These are phyloP conservation scores for Aciculoconidium aculeatum DNA, from an alignment of 805 yeast species.

Conservation along the genomic window DNA sequence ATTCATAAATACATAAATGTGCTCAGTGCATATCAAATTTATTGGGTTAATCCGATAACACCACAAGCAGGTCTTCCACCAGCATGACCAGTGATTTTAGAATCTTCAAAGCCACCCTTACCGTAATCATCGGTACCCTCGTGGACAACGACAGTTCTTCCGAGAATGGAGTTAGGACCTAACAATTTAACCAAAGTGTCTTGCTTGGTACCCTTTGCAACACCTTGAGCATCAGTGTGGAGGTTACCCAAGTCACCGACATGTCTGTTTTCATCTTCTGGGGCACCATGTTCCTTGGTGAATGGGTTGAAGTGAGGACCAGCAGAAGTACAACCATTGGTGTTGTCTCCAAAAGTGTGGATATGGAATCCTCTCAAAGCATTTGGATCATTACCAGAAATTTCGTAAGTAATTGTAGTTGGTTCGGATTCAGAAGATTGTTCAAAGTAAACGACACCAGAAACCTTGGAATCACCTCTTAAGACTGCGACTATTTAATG, in stretches of 20 bases:
- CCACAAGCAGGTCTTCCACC: constrained; percentile 99
- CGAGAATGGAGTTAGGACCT: constrained; percentile 84
- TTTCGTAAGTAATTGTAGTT: constrained; percentile 83
- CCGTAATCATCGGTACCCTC: constrained; percentile 92
- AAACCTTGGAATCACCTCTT: constrained; percentile 89
- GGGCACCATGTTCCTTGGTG: constrained; percentile 86
- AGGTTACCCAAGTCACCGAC: constrained; percentile 97
- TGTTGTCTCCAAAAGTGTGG: constrained; percentile 97
- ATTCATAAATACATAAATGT: no score
- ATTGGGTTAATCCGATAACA: constrained; percentile 74
- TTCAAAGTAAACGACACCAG: constrained; percentile 83
- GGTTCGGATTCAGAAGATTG: constrained; percentile 76
- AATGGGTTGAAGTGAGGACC: constrained; percentile 97
- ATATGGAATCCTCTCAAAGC: constrained; percentile 96
- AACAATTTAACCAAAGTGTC: constrained; percentile 74
- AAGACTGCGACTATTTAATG: constrained; percentile 78
- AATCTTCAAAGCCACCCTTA: constrained; percentile 87
- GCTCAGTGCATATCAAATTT: constrained; percentile 13
- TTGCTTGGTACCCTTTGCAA: constrained; percentile 83
- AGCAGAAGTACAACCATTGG: constrained; percentile 98
- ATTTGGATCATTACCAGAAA: constrained; percentile 81
- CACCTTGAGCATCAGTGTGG: constrained; percentile 78
- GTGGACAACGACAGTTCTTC: constrained; percentile 94
- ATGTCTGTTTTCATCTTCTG: constrained; percentile 75
- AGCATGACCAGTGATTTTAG: constrained; percentile 94